Base-by-base conservation (phyloP, 1,284 basidiomycete species). In the Ustilago tritici region DNA sequence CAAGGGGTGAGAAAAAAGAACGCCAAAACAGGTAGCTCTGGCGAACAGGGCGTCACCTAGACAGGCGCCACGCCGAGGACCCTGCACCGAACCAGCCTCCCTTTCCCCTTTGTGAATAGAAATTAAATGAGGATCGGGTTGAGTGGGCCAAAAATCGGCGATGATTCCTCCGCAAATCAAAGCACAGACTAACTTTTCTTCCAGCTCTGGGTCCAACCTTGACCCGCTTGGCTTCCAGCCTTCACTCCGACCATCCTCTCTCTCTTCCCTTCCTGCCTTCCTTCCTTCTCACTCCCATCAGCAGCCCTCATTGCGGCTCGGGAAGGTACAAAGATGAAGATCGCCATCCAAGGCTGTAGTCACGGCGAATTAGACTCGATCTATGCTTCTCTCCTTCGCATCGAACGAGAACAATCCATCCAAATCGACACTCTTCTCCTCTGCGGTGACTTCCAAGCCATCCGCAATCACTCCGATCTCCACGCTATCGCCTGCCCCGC, bases 271-370 rank as follows among this genome's bases (percentile, higher is more conserved):
- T 23, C 23, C 8, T 31, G 1, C 23, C 28, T 8, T 3, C 17
- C n/a, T n/a, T 28, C 54, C n/a, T n/a, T 40, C 36, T 56, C 54
- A n/a, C 15, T 10, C 36, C 8, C 23, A 53, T 11, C 3, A 28
- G 23, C 23, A 28, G 23, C 23, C 23, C 23, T 28, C 23, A 28
- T 28, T 28, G 23, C 23, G 23, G 23, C 23, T 28, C 23, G 23
- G 23, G 23, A 28, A 28, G 23, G 23, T 28, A 28, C 23, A 28
- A 28, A 28, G 31, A 72, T 78, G 76, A 70, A 95, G 93, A 89
- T 98, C 68, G 95, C 95, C 12, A 89, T 98, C 34, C 92, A 98
- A 88, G 97, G 97, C 10, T 99, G 96, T 88, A 95, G 93, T 81
- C 96, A 99, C 85, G 97, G 86, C 43, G 84, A 85, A 75, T 76